Conservation (phyloP, 345 rosid species). For the Corymbia maculata region DNA sequence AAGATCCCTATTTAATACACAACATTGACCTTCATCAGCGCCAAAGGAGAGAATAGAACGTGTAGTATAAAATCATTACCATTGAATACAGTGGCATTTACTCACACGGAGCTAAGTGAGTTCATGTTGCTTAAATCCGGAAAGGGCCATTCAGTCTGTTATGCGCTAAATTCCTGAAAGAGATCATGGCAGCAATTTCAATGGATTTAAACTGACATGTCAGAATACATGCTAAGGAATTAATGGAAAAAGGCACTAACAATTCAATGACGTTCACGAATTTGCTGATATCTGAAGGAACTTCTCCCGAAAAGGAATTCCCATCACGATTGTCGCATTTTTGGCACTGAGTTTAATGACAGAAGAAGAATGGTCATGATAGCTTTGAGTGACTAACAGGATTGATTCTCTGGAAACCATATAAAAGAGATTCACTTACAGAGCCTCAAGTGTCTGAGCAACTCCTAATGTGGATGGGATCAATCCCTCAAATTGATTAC, state of each 20-base stretch:
- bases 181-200: not conserved
- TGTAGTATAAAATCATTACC: not conserved
- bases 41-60: not conserved
- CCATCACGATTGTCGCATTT: constrained; percentile 58
- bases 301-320: constrained; percentile 47
- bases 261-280: constrained; percentile 59
- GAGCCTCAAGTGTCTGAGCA: constrained; percentile 83
- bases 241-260: constrained; percentile 27
- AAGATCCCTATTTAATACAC: constrained; percentile 51
- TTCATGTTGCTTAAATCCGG: constrained; percentile 59
- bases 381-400: not conserved
- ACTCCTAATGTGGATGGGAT: constrained; percentile 60
- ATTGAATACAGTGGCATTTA: not conserved
- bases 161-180: constrained; percentile 73
- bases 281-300: constrained; percentile 59
- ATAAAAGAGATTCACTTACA: constrained; percentile 47
- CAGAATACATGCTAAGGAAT: not conserved
- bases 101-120: constrained; percentile 64
- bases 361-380: constrained; percentile 2
- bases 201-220: not conserved
- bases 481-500: constrained; percentile 50
- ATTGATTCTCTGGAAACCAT: not conserved
- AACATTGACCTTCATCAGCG: not conserved
- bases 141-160: constrained; percentile 67
- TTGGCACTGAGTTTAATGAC: not conserved